A percentile compares a stretch with the other conserved stretches of the same genome.
Evolutionary conservation across 306 rosid species (phyloP).

Genomic region (Amphicarpaea edgeworthii): DNA sequence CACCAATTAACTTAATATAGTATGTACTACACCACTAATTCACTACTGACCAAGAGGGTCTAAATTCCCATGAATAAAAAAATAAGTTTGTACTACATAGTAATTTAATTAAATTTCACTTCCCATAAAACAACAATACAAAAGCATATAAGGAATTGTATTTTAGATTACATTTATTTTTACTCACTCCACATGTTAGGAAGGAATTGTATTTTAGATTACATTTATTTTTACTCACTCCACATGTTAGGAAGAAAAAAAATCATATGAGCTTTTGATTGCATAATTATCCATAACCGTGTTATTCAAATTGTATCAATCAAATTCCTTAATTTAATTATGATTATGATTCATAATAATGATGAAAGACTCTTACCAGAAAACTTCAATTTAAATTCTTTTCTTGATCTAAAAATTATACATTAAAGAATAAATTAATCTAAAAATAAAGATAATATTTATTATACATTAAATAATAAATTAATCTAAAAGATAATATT

Average conservation of each 20-base stretch:
- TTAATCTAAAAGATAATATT: too few species aligned
- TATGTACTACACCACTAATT: too few species aligned
- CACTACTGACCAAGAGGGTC: too few species aligned
- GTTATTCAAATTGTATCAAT: neutral
- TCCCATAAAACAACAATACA: neutral
- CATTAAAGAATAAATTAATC: too few species aligned
- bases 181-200: too few species aligned
- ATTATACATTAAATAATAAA: too few species aligned
- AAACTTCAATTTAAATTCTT: conserved; percentile 5
- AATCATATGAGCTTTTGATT: neutral
- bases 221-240: neutral
- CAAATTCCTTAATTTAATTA: neutral
- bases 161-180: neutral
- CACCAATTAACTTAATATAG: too few species aligned
- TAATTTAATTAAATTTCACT: neutral
- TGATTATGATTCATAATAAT: neutral
- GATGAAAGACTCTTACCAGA: neutral
- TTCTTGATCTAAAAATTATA: too few species aligned
- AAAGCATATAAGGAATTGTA: neutral
- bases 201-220: neutral
- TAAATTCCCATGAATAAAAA: too few species aligned
- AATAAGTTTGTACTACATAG: neutral
- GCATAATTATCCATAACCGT: neutral
- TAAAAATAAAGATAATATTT: too few species aligned
- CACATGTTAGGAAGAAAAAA: neutral